Evolutionary conservation across 371 early-diverging fungal genomes (phyloP), one percentile per base, ranked within the genome.

Genomic region (Chytridium lagenaria): DNA sequence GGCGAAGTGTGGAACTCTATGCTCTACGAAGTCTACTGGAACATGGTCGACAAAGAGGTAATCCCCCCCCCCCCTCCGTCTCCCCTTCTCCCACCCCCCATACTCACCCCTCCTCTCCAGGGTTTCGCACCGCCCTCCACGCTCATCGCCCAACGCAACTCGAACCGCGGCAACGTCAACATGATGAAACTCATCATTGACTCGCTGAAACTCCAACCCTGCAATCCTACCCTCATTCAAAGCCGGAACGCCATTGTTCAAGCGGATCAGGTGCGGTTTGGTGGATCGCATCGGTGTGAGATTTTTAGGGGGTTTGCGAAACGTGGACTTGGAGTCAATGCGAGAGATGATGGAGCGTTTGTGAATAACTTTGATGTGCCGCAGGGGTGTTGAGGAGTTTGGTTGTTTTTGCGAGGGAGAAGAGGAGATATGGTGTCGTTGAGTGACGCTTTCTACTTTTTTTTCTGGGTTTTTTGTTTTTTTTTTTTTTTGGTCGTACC

Each of bases 201-300:
- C 49, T 67, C 30, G 19, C 16, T 15, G 59, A 94, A 94, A 80
- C 77, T 94, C 16, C 97, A 96, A 81, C 95, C 95, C 31, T 97
- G 97, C 84, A 85, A 88, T 50, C 98, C 98, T 2, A 86, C 83
- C 39, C 94, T 97, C 78, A 80, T 91, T 23, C 89, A 93, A 69
- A 95, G 96, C 40, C 90, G 98, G 78, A 92, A 96, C 80, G 96
- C 98, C 33, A 94, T 97, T 65, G 63, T 96, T 31, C 81, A 83
- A 50, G 95, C 98, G 19, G 96, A 96, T 71, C 71, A 84, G 74
- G 72, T 83, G 51, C 73, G 92, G 64, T 94, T 92, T n/a, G 84
- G 86, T 36, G 93, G 95, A 50, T 82, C 86, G 55, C 90, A 94
- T 82, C 70, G 84, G 64, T 97, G 98, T 80, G 85, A 82, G 50